These are phyloP conservation scores for Massariosphaeria phaeospora DNA, from an alignment of 495 filamentous ascomycete species.

Conservation along the genomic window DNA sequence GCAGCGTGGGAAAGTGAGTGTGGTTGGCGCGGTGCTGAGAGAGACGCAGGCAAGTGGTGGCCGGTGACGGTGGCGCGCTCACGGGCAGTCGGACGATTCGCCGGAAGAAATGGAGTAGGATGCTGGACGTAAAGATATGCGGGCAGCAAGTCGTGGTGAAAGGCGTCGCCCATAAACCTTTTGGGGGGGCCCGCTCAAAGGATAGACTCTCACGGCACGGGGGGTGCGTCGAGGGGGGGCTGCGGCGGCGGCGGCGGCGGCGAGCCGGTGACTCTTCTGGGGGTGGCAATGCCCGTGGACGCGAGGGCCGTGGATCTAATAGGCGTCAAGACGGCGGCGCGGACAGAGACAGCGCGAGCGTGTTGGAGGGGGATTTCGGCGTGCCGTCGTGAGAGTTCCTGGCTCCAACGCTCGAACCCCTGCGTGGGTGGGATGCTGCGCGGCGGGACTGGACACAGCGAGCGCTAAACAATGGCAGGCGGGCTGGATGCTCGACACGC, in stretches of 20 bases:
- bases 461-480: not conserved
- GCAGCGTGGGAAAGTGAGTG: conserved; percentile 4
- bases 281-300: not conserved
- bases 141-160: not conserved
- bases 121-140: conserved; percentile 19
- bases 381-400: conserved; percentile 2
- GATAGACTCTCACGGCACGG: conserved; percentile 8
- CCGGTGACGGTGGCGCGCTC: not conserved
- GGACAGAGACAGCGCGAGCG: not conserved
- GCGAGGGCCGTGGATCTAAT: no score
- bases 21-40: conserved; percentile 12
- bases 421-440: not conserved
- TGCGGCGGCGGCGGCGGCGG: not conserved
- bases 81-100: not conserved
- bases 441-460: not conserved
- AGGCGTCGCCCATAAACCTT: conserved; percentile 28
- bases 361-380: conserved; percentile 18
- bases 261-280: not conserved
- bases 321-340: not conserved
- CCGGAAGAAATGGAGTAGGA: conserved; percentile 20
- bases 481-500: not conserved
- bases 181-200: conserved; percentile 1
- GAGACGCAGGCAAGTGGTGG: conserved; percentile 6
- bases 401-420: conserved; percentile 1
- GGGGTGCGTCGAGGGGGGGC: conserved; percentile 16